phyloP scores from a whole-genome alignment of 176 grass and related monocot genomes.

The Eragrostis nindensis region DNA sequence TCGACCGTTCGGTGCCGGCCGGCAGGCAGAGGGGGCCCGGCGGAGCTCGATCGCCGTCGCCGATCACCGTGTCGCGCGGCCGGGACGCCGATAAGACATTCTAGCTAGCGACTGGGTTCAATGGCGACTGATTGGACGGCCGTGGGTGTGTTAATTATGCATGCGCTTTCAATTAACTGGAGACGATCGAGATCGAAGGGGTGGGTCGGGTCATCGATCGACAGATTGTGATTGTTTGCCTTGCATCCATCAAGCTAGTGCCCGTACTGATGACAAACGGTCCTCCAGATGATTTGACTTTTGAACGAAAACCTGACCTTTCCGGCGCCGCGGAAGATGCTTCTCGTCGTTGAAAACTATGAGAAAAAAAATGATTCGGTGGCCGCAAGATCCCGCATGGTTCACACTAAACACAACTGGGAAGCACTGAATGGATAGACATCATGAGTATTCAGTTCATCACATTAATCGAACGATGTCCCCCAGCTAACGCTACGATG shows the following conservation, averaged over 20 bases:
- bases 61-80: conserved; percentile 40
- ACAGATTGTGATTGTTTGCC: too few species aligned
- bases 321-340: neutral
- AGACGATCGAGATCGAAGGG: too few species aligned
- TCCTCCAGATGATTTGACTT: neutral
- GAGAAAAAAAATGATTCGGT: neutral
- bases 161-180: neutral
- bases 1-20: neutral
- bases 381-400: neutral
- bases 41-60: conserved; percentile 8
- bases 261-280: too few species aligned
- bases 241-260: too few species aligned
- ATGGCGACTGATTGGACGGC: conserved; percentile 18
- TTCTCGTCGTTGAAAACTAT: neutral
- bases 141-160: conserved; percentile 30
- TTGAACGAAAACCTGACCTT: neutral
- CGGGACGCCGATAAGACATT: neutral
- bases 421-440: too few species aligned
- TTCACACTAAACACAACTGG: neutral
- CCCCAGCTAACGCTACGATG: too few species aligned
- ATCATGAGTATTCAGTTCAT: too few species aligned
- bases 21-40: neutral
- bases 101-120: neutral
- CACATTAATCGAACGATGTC: too few species aligned
- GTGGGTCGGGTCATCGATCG: too few species aligned